phyloP scores from a whole-genome alignment of 495 filamentous ascomycete species.

The Paragyromitra xinjiangensis region DNA sequence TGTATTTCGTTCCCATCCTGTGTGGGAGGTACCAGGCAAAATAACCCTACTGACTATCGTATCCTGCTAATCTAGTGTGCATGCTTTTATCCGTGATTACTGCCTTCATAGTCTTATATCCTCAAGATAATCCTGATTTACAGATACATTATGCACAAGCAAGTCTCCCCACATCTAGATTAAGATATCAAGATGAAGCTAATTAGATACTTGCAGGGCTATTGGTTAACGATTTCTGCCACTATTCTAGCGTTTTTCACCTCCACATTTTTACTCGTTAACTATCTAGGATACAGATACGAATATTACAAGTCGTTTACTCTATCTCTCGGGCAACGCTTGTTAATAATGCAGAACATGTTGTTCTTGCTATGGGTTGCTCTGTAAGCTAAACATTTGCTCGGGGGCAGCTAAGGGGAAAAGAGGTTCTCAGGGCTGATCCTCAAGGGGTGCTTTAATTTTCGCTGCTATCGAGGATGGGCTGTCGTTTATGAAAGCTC shows the following conservation, averaged over 20 bases:
- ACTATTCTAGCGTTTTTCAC: conserved; percentile 14
- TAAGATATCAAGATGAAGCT: not conserved
- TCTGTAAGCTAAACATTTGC: conserved; percentile 6
- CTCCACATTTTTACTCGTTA: conserved; percentile 17
- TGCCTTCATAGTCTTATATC: conserved; percentile 8
- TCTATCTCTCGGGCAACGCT: conserved; percentile 20
- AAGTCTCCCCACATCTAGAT: not conserved
- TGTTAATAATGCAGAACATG: conserved; percentile 35
- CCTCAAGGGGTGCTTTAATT: conserved; percentile 5
- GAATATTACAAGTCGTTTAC: conserved; percentile 36
- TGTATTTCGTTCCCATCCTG: conserved; percentile 1
- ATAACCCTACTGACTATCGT: not conserved
- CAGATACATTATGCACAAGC: conserved; percentile 23
- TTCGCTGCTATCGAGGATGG: conserved; percentile 29
- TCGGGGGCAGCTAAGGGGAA: not conserved
- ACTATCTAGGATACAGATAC: conserved; percentile 19
- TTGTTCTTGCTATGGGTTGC: conserved; percentile 30
- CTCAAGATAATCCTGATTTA: not conserved
- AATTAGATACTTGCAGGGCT: not conserved
- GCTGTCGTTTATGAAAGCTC: conserved; percentile 22
- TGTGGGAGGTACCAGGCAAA: not conserved
- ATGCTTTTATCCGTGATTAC: conserved; percentile 19
- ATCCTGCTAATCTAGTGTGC: not conserved
- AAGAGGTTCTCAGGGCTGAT: not conserved
- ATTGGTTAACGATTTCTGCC: conserved; percentile 32